Percentiles rank a stretch among this genome's conserved stretches.
phyloP scores from a whole-genome alignment of 768 basidiomycete genomes.

The Leccinum arenicola region DNA sequence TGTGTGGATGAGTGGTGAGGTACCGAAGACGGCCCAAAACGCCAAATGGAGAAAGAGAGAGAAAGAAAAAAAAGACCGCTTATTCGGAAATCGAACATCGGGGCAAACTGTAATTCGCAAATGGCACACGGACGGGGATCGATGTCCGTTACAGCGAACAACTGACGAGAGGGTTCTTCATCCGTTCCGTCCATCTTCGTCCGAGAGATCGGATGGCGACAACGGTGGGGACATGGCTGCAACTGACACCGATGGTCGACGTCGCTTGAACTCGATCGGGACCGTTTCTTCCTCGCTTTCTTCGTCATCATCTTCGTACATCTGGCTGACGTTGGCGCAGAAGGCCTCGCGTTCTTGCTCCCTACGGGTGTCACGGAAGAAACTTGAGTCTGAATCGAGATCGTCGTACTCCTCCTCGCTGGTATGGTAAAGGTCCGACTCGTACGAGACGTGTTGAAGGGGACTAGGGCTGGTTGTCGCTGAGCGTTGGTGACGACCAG shows the following conservation, averaged over 20 bases:
- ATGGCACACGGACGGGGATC: slow-evolving; percentile 11
- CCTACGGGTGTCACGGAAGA: slow-evolving; percentile 31
- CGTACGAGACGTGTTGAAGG: slow-evolving; percentile 34
- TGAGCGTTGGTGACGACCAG: slow-evolving; percentile 27
- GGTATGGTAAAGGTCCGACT: slow-evolving; percentile 28
- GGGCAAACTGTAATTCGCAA: slow-evolving; percentile 18
- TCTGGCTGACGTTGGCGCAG: slow-evolving; percentile 32
- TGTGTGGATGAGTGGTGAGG: slow-evolving; percentile 10
- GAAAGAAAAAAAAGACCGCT: not conserved
- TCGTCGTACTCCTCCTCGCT: slow-evolving; percentile 33
- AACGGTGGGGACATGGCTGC: slow-evolving; percentile 26
- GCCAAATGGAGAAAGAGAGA: slow-evolving; percentile 4
- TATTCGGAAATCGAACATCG: slow-evolving; percentile 14
- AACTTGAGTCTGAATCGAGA: slow-evolving; percentile 33
- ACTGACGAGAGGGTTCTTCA: slow-evolving; percentile 4
- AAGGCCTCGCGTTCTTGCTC: slow-evolving; percentile 24
- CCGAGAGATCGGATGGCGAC: slow-evolving; percentile 19
- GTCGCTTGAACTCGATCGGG: slow-evolving; percentile 35
- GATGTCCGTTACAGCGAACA: slow-evolving; percentile 6
- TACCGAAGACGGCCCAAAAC: not conserved
- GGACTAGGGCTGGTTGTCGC: slow-evolving; percentile 40
- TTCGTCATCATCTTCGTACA: slow-evolving; percentile 33
- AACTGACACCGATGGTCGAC: slow-evolving; percentile 32
- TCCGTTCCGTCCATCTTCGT: slow-evolving; percentile 11
- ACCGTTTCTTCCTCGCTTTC: slow-evolving; percentile 36